phyloP scores from a whole-genome alignment of 2,329 filamentous ascomycete genomes.

The Cladobotryum protrusum region DNA sequence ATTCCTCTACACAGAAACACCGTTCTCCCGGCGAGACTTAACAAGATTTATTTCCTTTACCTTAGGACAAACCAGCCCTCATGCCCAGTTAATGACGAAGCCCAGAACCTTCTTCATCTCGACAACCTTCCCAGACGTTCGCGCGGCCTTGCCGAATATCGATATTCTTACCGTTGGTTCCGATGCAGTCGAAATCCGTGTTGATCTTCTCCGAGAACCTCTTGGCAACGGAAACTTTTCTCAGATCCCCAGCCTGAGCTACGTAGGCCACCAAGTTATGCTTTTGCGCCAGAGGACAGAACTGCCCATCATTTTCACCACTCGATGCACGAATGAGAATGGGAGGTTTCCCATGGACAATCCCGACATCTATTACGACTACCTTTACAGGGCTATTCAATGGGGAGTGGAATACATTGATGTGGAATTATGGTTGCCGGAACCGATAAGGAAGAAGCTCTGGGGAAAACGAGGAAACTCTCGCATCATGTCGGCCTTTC shows the following conservation, averaged over 20 bases:
- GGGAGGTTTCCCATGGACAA: constrained; percentile 80
- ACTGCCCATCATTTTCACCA: constrained; percentile 85
- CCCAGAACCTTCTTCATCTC: constrained; percentile 78
- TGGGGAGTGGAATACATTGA: constrained; percentile 90
- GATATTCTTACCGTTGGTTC: constrained; percentile 83
- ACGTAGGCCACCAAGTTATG: constrained; percentile 84
- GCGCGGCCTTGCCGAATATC: constrained; percentile 73
- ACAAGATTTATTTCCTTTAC: constrained; percentile 74
- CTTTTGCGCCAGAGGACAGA: constrained; percentile 75
- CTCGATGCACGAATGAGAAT: constrained; percentile 73
- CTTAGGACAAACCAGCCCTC: constrained; percentile 70
- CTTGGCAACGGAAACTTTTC: constrained; percentile 55
- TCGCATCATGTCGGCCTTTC: constrained; percentile 86
- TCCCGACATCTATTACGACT: constrained; percentile 66
- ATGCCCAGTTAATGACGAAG: constrained; percentile 72
- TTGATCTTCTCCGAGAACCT: constrained; percentile 73
- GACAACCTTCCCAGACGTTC: constrained; percentile 81
- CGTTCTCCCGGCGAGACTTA: constrained; percentile 68
- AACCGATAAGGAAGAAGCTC: constrained; percentile 62
- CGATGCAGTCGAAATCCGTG: constrained; percentile 78
- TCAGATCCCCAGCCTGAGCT: constrained; percentile 68
- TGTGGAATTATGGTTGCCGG: constrained; percentile 80
- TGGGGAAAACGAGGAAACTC: constrained; percentile 68
- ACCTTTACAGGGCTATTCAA: constrained; percentile 76
- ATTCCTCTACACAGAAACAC: constrained; percentile 70